Percentiles rank a stretch among this genome's conserved stretches.
Evolutionary conservation across 345 rosid species (phyloP).

Genomic region (Corchorus capsularis): DNA sequence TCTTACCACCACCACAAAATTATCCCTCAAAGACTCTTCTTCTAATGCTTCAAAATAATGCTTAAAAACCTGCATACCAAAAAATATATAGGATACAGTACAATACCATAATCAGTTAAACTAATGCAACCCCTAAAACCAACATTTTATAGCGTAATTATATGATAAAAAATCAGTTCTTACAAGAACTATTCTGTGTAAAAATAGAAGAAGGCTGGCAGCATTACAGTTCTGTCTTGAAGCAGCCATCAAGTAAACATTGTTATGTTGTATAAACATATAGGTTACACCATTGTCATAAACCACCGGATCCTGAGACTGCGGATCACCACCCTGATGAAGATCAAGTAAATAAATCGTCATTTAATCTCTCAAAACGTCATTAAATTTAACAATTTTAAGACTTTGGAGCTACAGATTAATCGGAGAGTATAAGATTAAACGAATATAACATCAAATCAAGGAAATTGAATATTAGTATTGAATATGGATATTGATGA

Average conservation of each 20-base stretch:
- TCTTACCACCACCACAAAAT: constrained; percentile 82
- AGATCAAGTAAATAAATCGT: constrained; percentile 7
- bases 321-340: constrained; percentile 47
- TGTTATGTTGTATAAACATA: constrained; percentile 73
- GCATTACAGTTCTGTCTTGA: constrained; percentile 78
- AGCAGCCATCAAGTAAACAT: constrained; percentile 66
- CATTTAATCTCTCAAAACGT: neutral
- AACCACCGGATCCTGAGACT: constrained; percentile 77
- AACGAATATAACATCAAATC: too few species aligned
- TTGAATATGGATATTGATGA: too few species aligned
- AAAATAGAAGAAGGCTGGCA: constrained; percentile 62
- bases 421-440: too few species aligned
- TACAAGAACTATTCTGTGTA: constrained; percentile 69
- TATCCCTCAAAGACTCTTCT: constrained; percentile 80
- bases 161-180: constrained; percentile 18
- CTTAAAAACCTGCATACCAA: constrained; percentile 60
- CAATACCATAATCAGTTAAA: neutral
- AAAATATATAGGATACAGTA: neutral
- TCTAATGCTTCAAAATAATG: constrained; percentile 82
- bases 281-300: constrained; percentile 69
- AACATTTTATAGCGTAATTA: neutral
- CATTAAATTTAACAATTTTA: neutral
- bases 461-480: too few species aligned
- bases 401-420: too few species aligned
- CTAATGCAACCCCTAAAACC: neutral